Conservation (phyloP, 495 filamentous ascomycete species). For the Aspergillus olivimuriae region DNA sequence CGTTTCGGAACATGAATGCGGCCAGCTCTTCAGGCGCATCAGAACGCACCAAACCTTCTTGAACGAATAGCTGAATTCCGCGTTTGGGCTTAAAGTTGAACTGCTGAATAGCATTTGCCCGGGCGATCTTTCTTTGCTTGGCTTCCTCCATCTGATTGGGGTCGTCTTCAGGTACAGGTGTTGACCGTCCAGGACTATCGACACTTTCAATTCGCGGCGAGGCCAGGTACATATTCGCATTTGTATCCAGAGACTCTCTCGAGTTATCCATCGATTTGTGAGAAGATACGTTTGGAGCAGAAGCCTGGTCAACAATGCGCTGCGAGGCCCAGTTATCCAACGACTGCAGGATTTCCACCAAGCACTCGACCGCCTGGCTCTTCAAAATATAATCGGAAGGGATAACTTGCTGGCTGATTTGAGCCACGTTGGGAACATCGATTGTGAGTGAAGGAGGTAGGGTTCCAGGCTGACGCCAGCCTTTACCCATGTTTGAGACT, state of each 20-base stretch:
- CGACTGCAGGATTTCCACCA: conserved; percentile 83
- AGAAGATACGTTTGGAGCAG: conserved; percentile 44
- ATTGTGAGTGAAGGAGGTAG: conserved; percentile 81
- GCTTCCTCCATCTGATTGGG: conserved; percentile 85
- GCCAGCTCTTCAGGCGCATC: conserved; percentile 77
- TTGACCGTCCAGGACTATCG: conserved; percentile 62
- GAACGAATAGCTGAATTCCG: conserved; percentile 75
- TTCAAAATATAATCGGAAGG: conserved; percentile 86
- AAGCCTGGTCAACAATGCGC: conserved; percentile 55
- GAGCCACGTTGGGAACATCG: conserved; percentile 48
- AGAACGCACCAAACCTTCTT: conserved; percentile 79
- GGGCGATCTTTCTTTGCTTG: conserved; percentile 87
- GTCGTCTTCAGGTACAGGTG: conserved; percentile 78
- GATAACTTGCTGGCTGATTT: conserved; percentile 50
- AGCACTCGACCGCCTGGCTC: conserved; percentile 74
- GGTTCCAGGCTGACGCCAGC: conserved; percentile 80
- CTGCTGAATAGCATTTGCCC: conserved; percentile 78
- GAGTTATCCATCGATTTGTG: conserved; percentile 65
- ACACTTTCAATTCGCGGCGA: conserved; percentile 41
- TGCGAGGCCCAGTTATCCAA: conserved; percentile 90
- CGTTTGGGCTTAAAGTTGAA: conserved; percentile 99
- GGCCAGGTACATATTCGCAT: conserved; percentile 40
- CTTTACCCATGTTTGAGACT: conserved; percentile 44
- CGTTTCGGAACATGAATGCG: conserved; percentile 65
- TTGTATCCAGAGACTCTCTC: conserved; percentile 75